Percentiles rank a stretch among this genome's conserved stretches.
Conservation (phyloP, 768 basidiomycete species). For the Clavaria fumosa region DNA sequence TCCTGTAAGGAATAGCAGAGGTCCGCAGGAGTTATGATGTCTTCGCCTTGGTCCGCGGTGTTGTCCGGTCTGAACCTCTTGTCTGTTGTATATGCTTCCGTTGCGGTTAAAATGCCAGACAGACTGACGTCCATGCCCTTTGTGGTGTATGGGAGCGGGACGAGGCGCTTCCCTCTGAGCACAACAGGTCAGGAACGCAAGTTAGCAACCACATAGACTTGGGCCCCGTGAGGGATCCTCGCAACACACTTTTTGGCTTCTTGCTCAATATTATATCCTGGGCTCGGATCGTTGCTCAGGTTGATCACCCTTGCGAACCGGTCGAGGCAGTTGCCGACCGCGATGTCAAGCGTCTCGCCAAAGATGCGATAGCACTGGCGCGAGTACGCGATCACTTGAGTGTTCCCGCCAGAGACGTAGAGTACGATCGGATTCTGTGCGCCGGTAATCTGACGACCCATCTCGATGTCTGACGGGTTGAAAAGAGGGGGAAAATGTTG, state of each 20-base stretch:
- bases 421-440: slow-evolving; percentile 93
- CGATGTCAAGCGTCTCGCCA: slow-evolving; percentile 96
- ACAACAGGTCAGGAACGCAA: background rate
- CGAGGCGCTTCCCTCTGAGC: slow-evolving; percentile 63
- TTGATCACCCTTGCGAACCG: slow-evolving; percentile 92
- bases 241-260: slow-evolving; percentile 94
- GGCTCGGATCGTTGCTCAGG: slow-evolving; percentile 87
- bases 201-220: slow-evolving; percentile 6
- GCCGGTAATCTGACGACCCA: slow-evolving; percentile 90
- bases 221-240: too few relatives aligned
- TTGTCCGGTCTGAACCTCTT: slow-evolving; percentile 56
- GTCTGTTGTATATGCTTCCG: slow-evolving; percentile 78
- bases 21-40: slow-evolving; percentile 88
- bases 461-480: slow-evolving; percentile 73
- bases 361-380: slow-evolving; percentile 96
- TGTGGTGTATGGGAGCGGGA: slow-evolving; percentile 84
- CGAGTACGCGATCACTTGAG: slow-evolving; percentile 98
- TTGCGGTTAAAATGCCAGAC: slow-evolving; percentile 83
- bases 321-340: slow-evolving; percentile 97
- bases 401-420: slow-evolving; percentile 98
- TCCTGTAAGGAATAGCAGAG: slow-evolving; percentile 95
- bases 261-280: slow-evolving; percentile 95
- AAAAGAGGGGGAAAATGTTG: too few relatives aligned
- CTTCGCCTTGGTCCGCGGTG: slow-evolving; percentile 27
- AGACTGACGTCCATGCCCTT: slow-evolving; percentile 98